phyloP scores from a whole-genome alignment of 2,329 filamentous ascomycete genomes.

The Aplosporella prunicola region DNA sequence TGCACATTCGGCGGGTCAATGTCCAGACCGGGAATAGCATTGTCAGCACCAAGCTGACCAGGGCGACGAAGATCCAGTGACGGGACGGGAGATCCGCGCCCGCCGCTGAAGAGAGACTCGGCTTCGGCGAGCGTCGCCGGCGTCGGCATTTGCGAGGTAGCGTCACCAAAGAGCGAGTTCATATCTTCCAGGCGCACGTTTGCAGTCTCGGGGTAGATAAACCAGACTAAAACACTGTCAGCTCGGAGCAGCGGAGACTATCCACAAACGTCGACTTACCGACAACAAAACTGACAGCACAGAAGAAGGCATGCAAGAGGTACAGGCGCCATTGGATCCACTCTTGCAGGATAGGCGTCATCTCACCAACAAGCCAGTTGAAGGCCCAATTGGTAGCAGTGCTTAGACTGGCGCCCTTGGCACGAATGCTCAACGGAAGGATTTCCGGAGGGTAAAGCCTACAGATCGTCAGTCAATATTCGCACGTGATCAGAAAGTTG shows the following conservation, averaged over 20 bases:
- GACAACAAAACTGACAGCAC: conserved; percentile 86
- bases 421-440: conserved; percentile 87
- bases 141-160: conserved; percentile 72
- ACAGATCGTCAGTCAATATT: no score
- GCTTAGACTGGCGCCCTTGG: conserved; percentile 91
- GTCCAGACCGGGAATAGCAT: conserved; percentile 68
- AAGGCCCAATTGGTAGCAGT: conserved; percentile 97
- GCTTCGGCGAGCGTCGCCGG: conserved; percentile 69
- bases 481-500: no score
- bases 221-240: conserved; percentile 64
- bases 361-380: conserved; percentile 92
- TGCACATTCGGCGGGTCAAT: conserved; percentile 66
- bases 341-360: conserved; percentile 89
- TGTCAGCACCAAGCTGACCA: conserved; percentile 44
- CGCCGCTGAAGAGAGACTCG: conserved; percentile 67
- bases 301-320: conserved; percentile 93
- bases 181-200: conserved; percentile 94
- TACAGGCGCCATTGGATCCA: conserved; percentile 91
- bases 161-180: conserved; percentile 89
- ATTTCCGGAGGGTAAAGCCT: conserved; percentile 99
- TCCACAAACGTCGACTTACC: conserved; percentile 67
- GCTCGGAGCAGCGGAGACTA: conserved; percentile 8
- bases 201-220: conserved; percentile 93
- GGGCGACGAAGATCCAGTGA: conserved; percentile 60
- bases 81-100: conserved; percentile 65